A percentile compares a stretch with the other conserved stretches of the same genome.
Conservation (phyloP, 176 grass and related monocot species). For the Aegilops umbellulata region DNA sequence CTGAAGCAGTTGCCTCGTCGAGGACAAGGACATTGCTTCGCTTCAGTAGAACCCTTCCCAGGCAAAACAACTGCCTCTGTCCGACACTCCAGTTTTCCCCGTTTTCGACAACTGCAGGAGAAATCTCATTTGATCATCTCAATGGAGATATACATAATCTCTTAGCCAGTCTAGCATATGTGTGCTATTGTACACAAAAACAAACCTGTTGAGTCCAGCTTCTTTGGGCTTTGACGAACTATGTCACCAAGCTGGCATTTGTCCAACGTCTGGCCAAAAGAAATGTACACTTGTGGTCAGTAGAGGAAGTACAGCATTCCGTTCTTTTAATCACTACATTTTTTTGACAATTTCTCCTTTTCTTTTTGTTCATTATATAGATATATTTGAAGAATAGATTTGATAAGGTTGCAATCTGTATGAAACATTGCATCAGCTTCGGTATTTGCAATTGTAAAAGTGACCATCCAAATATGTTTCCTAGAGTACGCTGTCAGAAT, state of each 20-base stretch:
- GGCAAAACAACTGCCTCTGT: slow-evolving; percentile 86
- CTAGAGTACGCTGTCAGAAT: background rate
- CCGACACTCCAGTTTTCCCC: slow-evolving; percentile 97
- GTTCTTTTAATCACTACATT: background rate
- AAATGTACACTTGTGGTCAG: slow-evolving; percentile 7
- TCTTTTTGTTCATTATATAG: background rate
- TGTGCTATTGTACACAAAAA: background rate
- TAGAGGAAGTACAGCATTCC: background rate
- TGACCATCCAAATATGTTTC: background rate
- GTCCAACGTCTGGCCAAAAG: slow-evolving; percentile 63
- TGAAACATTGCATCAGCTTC: background rate
- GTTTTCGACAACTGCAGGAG: slow-evolving; percentile 80
- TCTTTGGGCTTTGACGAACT: slow-evolving; percentile 67
- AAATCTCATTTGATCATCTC: slow-evolving; percentile 25
- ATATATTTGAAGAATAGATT: background rate
- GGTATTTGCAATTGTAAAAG: background rate
- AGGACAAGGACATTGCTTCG: slow-evolving; percentile 79
- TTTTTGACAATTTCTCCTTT: background rate
- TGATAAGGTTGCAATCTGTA: background rate
- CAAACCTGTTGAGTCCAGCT: slow-evolving; percentile 79
- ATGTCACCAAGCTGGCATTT: slow-evolving; percentile 94
- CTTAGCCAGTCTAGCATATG: background rate
- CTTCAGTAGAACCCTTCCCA: slow-evolving; percentile 85
- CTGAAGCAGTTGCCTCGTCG: slow-evolving; percentile 92
- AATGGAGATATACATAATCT: background rate